Evolutionary conservation across 345 rosid species (phyloP).

Genomic region (Populus euphratica): DNA sequence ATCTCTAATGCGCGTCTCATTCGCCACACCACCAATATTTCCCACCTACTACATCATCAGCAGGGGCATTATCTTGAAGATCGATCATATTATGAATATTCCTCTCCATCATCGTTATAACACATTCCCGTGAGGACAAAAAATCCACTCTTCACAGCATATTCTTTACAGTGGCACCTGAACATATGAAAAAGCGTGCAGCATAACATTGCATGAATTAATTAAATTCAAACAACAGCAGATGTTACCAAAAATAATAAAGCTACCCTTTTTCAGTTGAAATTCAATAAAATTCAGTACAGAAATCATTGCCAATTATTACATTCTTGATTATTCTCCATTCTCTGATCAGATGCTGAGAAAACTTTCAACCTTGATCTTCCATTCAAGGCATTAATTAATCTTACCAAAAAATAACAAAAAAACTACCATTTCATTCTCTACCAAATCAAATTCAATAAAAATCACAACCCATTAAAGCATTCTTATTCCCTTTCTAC

Average conservation of each 20-base stretch:
- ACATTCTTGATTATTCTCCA: background rate
- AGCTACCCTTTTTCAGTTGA: background rate
- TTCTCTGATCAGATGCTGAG: background rate
- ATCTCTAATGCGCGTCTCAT: constrained; percentile 13
- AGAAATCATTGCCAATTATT: background rate
- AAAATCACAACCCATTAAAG: background rate
- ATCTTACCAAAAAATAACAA: no score
- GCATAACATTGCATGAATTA: background rate
- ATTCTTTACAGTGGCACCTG: constrained; percentile 7
- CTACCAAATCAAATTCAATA: background rate
- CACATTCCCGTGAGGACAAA: constrained; percentile 1
- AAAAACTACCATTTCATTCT: background rate
- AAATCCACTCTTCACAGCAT: background rate
- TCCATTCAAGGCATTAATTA: no score
- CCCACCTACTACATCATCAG: constrained; percentile 11
- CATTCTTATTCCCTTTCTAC: background rate
- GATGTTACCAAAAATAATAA: background rate
- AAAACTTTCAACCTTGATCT: no score
- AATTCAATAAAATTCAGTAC: background rate
- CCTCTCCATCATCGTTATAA: constrained; percentile 8
- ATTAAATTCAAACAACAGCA: background rate
- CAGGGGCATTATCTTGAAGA: constrained; percentile 17
- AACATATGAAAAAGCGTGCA: background rate
- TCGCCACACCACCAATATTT: constrained; percentile 13
- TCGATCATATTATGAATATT: constrained; percentile 6